Evolutionary conservation across 1,139 yeast genomes (phyloP).

Genomic region (Debaryomyces robertsiae): DNA sequence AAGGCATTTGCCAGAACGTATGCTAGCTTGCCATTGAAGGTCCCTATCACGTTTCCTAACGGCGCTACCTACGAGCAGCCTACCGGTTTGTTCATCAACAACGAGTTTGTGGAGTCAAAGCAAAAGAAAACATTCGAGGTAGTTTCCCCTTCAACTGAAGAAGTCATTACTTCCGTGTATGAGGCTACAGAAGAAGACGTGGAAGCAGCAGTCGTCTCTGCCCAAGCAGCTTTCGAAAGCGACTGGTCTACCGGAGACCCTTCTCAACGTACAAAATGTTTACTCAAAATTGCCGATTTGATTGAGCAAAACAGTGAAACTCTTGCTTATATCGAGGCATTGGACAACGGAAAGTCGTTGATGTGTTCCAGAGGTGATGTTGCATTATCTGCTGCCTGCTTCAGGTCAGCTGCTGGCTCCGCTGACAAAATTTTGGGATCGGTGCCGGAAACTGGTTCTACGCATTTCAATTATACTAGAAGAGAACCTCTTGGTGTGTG

Average conservation of each 20-base stretch:
- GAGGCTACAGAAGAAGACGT: constrained; percentile 71
- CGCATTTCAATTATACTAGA: constrained; percentile 60
- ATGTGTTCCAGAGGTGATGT: constrained; percentile 58
- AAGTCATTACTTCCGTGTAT: constrained; percentile 63
- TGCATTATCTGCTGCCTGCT: constrained; percentile 58
- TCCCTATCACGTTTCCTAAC: constrained; percentile 60
- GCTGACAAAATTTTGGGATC: constrained; percentile 78
- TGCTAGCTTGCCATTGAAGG: constrained; percentile 42
- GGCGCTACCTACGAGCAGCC: constrained; percentile 63
- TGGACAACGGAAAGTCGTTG: constrained; percentile 81
- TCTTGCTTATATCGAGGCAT: constrained; percentile 68
- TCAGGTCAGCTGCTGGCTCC: constrained; percentile 82
- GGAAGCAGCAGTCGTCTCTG: constrained; percentile 79
- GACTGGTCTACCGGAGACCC: constrained; percentile 42
- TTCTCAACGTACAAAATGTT: constrained; percentile 51
- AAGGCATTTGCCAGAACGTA: constrained; percentile 13
- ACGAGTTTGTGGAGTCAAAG: constrained; percentile 38
- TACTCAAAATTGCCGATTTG: constrained; percentile 64
- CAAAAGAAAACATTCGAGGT: constrained; percentile 62
- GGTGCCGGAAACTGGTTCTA: constrained; percentile 61
- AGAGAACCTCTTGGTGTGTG: constrained; percentile 77
- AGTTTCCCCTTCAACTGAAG: constrained; percentile 68
- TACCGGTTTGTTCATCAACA: constrained; percentile 65
- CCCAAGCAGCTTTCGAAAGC: constrained; percentile 63
- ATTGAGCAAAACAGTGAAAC: constrained; percentile 61